Percentiles rank a stretch among this genome's conserved stretches.
Conservation (phyloP, 192 early-diverging fungal species). For the Thoreauomyces humboldtii region DNA sequence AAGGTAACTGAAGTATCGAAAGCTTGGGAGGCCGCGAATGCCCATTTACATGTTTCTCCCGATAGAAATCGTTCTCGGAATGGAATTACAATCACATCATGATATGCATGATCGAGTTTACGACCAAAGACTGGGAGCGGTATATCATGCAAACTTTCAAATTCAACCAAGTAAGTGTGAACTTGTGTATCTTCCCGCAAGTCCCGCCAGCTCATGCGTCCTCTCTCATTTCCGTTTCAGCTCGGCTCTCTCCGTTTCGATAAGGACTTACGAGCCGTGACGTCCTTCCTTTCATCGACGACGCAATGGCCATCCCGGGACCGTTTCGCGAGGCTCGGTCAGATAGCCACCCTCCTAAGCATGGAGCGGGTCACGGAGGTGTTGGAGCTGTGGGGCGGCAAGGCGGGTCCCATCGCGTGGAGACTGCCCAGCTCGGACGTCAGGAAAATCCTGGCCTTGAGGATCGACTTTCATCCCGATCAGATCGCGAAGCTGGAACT, state of each 20-base stretch:
- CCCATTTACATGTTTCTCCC: constrained; percentile 6
- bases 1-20: constrained; percentile 49
- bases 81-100: constrained; percentile 70
- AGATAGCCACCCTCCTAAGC: constrained; percentile 80
- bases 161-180: constrained; percentile 71
- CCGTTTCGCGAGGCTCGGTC: constrained; percentile 75
- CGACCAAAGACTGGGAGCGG: constrained; percentile 83
- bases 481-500: constrained; percentile 47
- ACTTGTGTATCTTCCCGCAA: background rate
- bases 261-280: constrained; percentile 79
- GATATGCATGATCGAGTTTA: constrained; percentile 61
- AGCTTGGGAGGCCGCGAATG: too few relatives aligned
- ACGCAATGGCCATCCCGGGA: constrained; percentile 66
- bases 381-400: constrained; percentile 62
- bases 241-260: constrained; percentile 92
- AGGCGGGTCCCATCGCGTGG: constrained; percentile 62
- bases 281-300: constrained; percentile 29
- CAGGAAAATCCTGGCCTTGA: constrained; percentile 60
- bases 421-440: constrained; percentile 67
- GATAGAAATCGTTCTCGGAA: constrained; percentile 58
- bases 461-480: constrained; percentile 66
- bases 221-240: constrained; percentile 24
- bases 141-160: constrained; percentile 73
- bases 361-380: constrained; percentile 75
- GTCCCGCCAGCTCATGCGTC: background rate